phyloP scores from a whole-genome alignment of 2,329 filamentous ascomycete genomes.

The Podosphaera xanthii region DNA sequence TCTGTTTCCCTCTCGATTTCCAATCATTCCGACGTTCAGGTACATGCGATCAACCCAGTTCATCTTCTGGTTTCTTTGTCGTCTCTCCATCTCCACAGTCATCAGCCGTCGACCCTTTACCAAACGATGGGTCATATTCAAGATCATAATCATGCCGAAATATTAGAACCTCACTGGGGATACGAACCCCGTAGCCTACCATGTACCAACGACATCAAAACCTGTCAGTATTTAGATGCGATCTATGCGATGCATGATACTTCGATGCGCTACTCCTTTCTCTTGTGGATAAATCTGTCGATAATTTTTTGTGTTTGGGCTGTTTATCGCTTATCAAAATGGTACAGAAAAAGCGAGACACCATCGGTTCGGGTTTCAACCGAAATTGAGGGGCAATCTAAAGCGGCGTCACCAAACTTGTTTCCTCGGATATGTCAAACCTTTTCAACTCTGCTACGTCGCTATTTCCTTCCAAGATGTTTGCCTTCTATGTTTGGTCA shows the following conservation, averaged over 20 bases:
- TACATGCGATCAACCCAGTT: too few relatives aligned
- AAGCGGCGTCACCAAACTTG: slow-evolving; percentile 5
- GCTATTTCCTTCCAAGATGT: slow-evolving; percentile 37
- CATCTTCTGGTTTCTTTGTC: too few relatives aligned
- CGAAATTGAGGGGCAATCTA: slow-evolving; percentile 3
- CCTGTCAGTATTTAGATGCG: slow-evolving; percentile 32
- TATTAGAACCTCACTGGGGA: background rate
- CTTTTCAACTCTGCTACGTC: slow-evolving; percentile 2
- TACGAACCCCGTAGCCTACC: background rate
- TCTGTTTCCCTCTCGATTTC: too few relatives aligned
- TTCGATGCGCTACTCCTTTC: slow-evolving; percentile 31
- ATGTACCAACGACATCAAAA: slow-evolving; percentile 32
- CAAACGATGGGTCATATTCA: background rate
- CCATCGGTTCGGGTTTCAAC: slow-evolving; percentile 5
- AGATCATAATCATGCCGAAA: background rate
- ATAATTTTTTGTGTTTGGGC: slow-evolving; percentile 9
- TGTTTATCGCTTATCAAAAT: slow-evolving; percentile 22
- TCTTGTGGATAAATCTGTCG: slow-evolving; percentile 30
- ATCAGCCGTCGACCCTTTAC: too few relatives aligned
- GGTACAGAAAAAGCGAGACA: slow-evolving; percentile 15
- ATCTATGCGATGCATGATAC: slow-evolving; percentile 30
- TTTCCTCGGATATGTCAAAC: slow-evolving; percentile 1
- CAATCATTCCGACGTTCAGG: too few relatives aligned
- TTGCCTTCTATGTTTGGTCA: slow-evolving; percentile 36
- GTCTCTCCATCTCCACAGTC: too few relatives aligned